Conservation (phyloP, 2,329 filamentous ascomycete genomes). For the Aspergillus sp. region DNA sequence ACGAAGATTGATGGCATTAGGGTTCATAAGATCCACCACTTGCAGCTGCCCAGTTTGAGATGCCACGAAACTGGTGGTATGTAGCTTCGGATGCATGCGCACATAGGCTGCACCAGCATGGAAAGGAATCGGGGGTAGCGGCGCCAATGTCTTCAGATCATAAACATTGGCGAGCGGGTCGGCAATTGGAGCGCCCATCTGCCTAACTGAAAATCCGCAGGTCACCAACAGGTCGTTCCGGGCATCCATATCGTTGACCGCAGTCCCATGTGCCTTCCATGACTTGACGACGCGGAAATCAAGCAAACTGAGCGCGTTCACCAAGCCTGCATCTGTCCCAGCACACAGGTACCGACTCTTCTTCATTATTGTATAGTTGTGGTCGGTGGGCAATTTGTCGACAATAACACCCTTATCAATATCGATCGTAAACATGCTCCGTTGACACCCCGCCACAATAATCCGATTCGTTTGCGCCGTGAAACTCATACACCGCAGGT, state of each 20-base stretch:
- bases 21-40: conserved; percentile 91
- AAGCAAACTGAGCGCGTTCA: conserved; percentile 77
- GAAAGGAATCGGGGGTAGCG: conserved; percentile 83
- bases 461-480: conserved; percentile 81
- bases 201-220: conserved; percentile 83
- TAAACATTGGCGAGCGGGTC: conserved; percentile 94
- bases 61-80: conserved; percentile 88
- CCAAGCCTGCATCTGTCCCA: conserved; percentile 71
- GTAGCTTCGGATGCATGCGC: conserved; percentile 91
- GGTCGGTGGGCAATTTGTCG: conserved; percentile 64
- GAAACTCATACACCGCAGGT: conserved; percentile 91
- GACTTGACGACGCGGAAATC: conserved; percentile 72
- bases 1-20: conserved; percentile 75
- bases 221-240: conserved; percentile 93
- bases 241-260: conserved; percentile 95
- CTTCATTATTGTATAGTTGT: conserved; percentile 87
- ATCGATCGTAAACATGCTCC: conserved; percentile 72
- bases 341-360: conserved; percentile 83
- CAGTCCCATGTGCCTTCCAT: conserved; percentile 84
- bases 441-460: conserved; percentile 78
- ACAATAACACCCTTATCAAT: conserved; percentile 65
- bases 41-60: conserved; percentile 92
- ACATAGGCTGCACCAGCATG: conserved; percentile 90
- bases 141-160: conserved; percentile 82
- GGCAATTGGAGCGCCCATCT: conserved; percentile 70